Evolutionary conservation across 2,329 filamentous ascomycete genomes (phyloP), one percentile per base, ranked within the genome.

Genomic region (Xylaria sp.): DNA sequence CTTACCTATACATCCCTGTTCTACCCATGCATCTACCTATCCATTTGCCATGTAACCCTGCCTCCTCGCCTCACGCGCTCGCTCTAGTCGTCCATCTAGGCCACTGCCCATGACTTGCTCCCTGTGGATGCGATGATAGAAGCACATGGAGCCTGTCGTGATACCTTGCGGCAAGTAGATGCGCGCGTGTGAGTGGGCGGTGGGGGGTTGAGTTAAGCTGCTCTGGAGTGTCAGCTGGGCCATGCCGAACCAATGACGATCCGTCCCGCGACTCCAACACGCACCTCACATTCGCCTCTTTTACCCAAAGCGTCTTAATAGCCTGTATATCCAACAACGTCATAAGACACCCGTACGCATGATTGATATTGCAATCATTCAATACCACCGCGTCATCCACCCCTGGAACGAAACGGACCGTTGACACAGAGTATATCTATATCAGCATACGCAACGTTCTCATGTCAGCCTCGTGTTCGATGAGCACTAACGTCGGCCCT

Each of bases 191-290:
- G 55, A 15, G 28, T 43, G 46, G 23, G 17, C 1, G 35, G 14
- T 49, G 51, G 50, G 50, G 58, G 40, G 35, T 38, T 45, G 31
- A 19, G 49, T 56, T 55, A 50, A 49, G 37, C 57, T 43, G 46
- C 50, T 14, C 15, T n/a, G 8, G n/a, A 14, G 58, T 67, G 76
- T 79, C 78, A 79, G 73, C 75, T 79, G 78, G 57, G 72, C 70
- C 11, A 5, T 71, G 67, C 73, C 69, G 73, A 64, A 60, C 78
- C 78, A 79, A 79, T 79, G 65, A 73, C 61, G 35, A 65, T 57
- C 12, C 46, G 8, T 37, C 9, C 6, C 59, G 15, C 61, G 19
- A 40, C 65, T 59, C 59, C 66, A 65, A 67, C 9, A 31, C 28
- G 28, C n/a, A n/a, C 28, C 28, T 31, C 28, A 31, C 5, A 31